Conservation (phyloP, 1,284 basidiomycete species). For the Blastosporella zonata region DNA sequence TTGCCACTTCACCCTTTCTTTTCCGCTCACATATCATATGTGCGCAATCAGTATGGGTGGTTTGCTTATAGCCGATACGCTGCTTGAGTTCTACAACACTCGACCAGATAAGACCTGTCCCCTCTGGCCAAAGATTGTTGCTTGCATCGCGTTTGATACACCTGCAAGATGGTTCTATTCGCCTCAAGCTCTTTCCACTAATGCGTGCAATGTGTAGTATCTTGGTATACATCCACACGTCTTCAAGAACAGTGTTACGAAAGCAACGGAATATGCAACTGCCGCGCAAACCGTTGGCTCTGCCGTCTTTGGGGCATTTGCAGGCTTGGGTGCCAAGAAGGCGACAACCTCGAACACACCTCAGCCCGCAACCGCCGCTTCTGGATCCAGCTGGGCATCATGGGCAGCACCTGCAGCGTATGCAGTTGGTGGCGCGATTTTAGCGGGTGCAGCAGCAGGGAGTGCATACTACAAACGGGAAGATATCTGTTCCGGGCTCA, state of each 20-base stretch:
- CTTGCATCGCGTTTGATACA: slow-evolving; percentile 86
- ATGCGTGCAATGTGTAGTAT: slow-evolving; percentile 48
- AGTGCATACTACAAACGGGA: slow-evolving; percentile 78
- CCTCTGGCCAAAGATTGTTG: slow-evolving; percentile 82
- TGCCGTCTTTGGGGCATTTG: slow-evolving; percentile 52
- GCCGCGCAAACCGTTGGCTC: slow-evolving; percentile 63
- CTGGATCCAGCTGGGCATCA: slow-evolving; percentile 46
- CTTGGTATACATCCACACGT: slow-evolving; percentile 84
- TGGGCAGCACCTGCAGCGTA: slow-evolving; percentile 62
- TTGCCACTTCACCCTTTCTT: neutral
- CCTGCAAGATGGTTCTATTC: slow-evolving; percentile 54
- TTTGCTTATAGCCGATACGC: slow-evolving; percentile 80
- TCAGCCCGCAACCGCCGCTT: slow-evolving; percentile 23
- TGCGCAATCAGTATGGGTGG: slow-evolving; percentile 76
- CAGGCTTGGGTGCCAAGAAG: slow-evolving; percentile 46
- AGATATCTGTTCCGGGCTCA: slow-evolving; percentile 68
- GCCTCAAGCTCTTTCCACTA: neutral
- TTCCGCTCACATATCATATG: slow-evolving; percentile 6
- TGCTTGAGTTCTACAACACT: slow-evolving; percentile 69
- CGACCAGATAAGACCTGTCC: slow-evolving; percentile 61
- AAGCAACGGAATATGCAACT: slow-evolving; percentile 72
- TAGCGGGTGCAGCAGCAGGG: slow-evolving; percentile 85
- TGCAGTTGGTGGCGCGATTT: slow-evolving; percentile 62
- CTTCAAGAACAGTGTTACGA: slow-evolving; percentile 82
- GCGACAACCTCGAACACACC: slow-evolving; percentile 27